Conservation (phyloP, 306 rosid species). For the Trifolium repens region DNA sequence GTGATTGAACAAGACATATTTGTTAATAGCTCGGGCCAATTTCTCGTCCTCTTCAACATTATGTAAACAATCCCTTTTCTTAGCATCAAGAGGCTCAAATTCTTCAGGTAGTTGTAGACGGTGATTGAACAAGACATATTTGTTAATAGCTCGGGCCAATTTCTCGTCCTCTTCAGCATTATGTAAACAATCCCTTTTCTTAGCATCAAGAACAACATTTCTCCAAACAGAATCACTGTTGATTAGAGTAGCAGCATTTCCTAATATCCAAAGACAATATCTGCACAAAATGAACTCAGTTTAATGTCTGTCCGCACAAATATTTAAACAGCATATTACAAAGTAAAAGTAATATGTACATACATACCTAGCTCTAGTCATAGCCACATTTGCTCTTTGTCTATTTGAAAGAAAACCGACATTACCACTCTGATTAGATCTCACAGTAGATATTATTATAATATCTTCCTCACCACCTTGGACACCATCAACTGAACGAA, state of each 20-base stretch:
- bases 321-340: neutral
- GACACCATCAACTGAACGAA: conserved; percentile 61
- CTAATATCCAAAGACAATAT: conserved; percentile 58
- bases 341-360: neutral
- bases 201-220: conserved; percentile 50
- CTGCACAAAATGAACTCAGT: conserved; percentile 20
- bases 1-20: conserved; percentile 31
- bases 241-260: conserved; percentile 49
- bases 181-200: conserved; percentile 39
- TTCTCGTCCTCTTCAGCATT: conserved; percentile 28
- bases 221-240: conserved; percentile 41
- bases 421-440: conserved; percentile 43
- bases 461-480: conserved; percentile 75
- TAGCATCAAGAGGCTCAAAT: neutral
- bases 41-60: conserved; percentile 28
- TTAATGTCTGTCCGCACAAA: neutral
- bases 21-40: conserved; percentile 39
- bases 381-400: conserved; percentile 60
- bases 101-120: neutral
- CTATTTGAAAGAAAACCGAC: conserved; percentile 55
- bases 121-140: conserved; percentile 28
- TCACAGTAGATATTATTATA: conserved; percentile 49
- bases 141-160: conserved; percentile 39
- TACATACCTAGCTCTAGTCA: conserved; percentile 64
- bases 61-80: conserved; percentile 44